Evolutionary conservation across 1,284 basidiomycete species (phyloP).

Genomic region (Ustilago hordei): DNA sequence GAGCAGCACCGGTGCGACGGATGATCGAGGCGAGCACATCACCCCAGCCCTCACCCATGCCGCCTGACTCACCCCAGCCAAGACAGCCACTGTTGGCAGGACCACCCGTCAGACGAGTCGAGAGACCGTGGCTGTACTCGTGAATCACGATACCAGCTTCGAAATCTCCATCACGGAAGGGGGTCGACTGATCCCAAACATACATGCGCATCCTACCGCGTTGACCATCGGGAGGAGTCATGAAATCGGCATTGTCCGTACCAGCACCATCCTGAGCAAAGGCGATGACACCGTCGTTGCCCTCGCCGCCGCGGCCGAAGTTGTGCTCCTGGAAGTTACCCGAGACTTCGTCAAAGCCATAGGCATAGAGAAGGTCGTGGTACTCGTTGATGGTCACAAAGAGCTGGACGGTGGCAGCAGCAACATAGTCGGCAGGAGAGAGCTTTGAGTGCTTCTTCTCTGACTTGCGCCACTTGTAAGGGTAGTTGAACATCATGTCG

Average conservation of each 20-base stretch:
- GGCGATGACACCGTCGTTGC: constrained; percentile 89
- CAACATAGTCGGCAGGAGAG: constrained; percentile 50
- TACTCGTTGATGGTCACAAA: constrained; percentile 63
- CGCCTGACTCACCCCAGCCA: constrained; percentile 93
- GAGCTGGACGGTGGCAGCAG: constrained; percentile 53
- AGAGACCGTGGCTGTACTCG: constrained; percentile 81
- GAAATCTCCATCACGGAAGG: constrained; percentile 92
- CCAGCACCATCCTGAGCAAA: constrained; percentile 95
- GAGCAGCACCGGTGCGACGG: constrained; percentile 76
- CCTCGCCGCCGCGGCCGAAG: constrained; percentile 87
- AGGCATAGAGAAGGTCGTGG: constrained; percentile 59
- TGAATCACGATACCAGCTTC: constrained; percentile 73
- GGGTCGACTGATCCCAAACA: constrained; percentile 77
- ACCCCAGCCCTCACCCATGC: constrained; percentile 90
- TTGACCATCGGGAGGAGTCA: constrained; percentile 74
- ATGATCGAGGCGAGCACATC: constrained; percentile 73
- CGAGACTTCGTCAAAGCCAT: constrained; percentile 88
- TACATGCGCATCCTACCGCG: constrained; percentile 96
- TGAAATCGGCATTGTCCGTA: constrained; percentile 74
- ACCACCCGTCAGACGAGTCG: constrained; percentile 92
- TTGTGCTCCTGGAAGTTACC: constrained; percentile 99
- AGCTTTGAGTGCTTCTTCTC: constrained; percentile 55
- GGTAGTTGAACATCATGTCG: constrained; percentile 59
- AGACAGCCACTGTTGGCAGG: constrained; percentile 86
- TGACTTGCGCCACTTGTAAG: constrained; percentile 61